Conservation (phyloP, 78 protist genomes). For the Cavenderia fasciculata region DNA sequence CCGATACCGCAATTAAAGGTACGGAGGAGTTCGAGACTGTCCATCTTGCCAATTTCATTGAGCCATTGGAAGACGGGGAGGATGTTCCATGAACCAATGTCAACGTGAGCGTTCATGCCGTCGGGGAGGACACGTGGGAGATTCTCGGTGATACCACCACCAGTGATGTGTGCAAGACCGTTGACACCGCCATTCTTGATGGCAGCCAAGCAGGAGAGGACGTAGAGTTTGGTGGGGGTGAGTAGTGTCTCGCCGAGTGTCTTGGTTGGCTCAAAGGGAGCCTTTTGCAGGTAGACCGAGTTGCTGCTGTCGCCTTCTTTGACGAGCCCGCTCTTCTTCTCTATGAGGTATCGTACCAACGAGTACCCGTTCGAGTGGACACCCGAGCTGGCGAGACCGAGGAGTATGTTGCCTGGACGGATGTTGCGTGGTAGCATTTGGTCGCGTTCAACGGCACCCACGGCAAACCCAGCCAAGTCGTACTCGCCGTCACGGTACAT, state of each 20-base stretch:
- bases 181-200: conserved; percentile 68
- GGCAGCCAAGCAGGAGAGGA: conserved; percentile 70
- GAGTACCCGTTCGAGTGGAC: conserved; percentile 92
- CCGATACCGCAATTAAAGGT: conserved; percentile 93
- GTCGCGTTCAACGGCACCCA: conserved; percentile 88
- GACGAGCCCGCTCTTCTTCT: conserved; percentile 10
- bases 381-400: conserved; percentile 88
- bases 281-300: conserved; percentile 11
- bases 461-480: conserved; percentile 94
- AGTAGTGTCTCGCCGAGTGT: conserved; percentile 84
- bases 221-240: conserved; percentile 88
- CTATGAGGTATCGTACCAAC: conserved; percentile 84
- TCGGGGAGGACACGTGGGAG: conserved; percentile 86
- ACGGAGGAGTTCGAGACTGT: conserved; percentile 41
- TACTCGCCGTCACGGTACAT: conserved; percentile 90
- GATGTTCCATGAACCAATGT: conserved; percentile 76
- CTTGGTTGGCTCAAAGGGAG: conserved; percentile 59
- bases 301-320: conserved; percentile 8
- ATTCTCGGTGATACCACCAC: conserved; percentile 92
- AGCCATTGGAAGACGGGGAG: conserved; percentile 88
- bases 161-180: conserved; percentile 91
- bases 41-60: conserved; percentile 35
- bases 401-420: conserved; percentile 72
- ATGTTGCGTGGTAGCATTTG: conserved; percentile 75
- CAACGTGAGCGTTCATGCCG: conserved; percentile 45